A percentile compares a stretch with the other conserved stretches of the same genome.
Conservation (phyloP, 345 rosid species). For the Viola odorata region DNA sequence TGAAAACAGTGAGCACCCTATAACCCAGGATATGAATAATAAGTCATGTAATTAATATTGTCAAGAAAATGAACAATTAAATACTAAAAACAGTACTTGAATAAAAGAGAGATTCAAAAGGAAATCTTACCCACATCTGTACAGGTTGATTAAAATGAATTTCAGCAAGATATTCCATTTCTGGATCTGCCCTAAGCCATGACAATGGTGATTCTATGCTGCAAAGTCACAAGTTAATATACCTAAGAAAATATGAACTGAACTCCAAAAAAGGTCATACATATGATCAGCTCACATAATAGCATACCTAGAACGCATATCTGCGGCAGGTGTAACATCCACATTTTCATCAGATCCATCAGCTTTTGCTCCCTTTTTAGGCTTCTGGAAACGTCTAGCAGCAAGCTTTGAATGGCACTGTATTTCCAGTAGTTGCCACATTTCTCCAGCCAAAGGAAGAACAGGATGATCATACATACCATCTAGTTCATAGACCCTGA, state of each 20-base stretch:
- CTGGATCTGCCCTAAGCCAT: conserved; percentile 98
- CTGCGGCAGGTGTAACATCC: conserved; percentile 46
- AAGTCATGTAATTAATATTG: too few species aligned
- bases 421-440: conserved; percentile 93
- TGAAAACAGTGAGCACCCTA: too few species aligned
- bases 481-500: conserved; percentile 88
- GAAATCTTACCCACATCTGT: conserved; percentile 90
- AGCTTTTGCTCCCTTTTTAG: conserved; percentile 87
- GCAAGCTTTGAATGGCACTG: conserved; percentile 95
- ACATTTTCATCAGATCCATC: conserved; percentile 92
- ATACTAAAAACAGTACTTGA: too few species aligned
- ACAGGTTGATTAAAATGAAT: conserved; percentile 95
- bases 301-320: conserved; percentile 69
- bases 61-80: too few species aligned
- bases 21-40: too few species aligned
- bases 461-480: conserved; percentile 94
- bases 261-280: too few species aligned
- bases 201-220: conserved; percentile 89
- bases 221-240: conserved; percentile 27
- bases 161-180: conserved; percentile 97
- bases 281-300: not conserved
- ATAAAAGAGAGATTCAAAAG: too few species aligned
- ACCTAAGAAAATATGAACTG: not conserved
- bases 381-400: conserved; percentile 84
- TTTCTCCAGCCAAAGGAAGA: conserved; percentile 91